Base-by-base conservation (phyloP, 306 rosid genomes). In the Vigna hirtella region DNA sequence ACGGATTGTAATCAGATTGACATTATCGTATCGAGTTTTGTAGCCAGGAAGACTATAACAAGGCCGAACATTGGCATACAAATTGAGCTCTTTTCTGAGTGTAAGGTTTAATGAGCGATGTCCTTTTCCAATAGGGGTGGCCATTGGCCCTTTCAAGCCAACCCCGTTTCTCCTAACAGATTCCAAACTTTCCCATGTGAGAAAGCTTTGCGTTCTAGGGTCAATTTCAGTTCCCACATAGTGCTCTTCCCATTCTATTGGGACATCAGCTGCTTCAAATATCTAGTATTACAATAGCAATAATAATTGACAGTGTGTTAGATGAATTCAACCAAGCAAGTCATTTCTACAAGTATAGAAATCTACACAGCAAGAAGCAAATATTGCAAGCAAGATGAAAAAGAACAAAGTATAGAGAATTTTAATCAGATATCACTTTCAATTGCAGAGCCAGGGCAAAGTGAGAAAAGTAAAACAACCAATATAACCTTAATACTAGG, bases 91-190 rank as follows among this genome's bases (percentile, higher is more conserved):
- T 81, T 96, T 96, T 88, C 98, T 93, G 9, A 96, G 83, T 34
- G 99, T 96, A 86, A 96, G 99, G 82, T 96, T 96, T 80, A 96
- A 86, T 7, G 99, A 96, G 63, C 99, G 99, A 86, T 93, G 98
- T 43, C 98, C 98, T 82, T 91, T 93, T 69, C 99, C 98, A 86
- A 96, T 93, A 9, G 99, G 99, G 43, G 98, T 96, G 53, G 99
- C 98, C 99, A 96, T 96, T 10, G 99, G 99, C 42, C 99, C 99
- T 86, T 96, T 96, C 94, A 96, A 86, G 81, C 99, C 98, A 50
- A 96, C 97, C 87, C 75, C 34, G 66, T 96, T 96, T 80, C 28
- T 72, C 70, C 96, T 80, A 10, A 96, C 97, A 0, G 99, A 96
- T 80, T 93, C 99, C 59, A 96, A 86, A 84, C 99, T 96, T 82